Evolutionary conservation across 768 basidiomycete species (phyloP), one percentile per base, ranked within the genome.

Genomic region (Paxillus involutus): DNA sequence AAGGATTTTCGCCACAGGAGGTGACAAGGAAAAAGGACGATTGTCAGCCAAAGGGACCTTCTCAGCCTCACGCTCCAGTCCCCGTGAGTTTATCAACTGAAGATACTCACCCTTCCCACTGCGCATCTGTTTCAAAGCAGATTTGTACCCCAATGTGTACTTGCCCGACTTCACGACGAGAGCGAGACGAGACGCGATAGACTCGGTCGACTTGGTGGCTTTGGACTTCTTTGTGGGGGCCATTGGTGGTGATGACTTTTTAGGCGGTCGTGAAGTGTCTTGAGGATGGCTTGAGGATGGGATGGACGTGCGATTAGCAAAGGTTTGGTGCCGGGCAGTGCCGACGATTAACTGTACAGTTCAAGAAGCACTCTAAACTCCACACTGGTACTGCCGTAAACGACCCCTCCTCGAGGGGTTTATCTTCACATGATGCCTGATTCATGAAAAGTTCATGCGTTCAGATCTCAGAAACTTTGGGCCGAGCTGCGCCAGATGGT

Each of bases 131-230:
- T 98, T 98, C 68, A 99, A 81, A 49, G 95, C 93, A 58, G 93
- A 92, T 78, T 98, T 98, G 88, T 98, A 98, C 57, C 97, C 97
- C 58, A 98, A 81, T 51, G 83, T 80, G 86, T 94, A 98, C 77
- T 98, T 96, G 63, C 96, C 96, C 62, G 95, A 98, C 83, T 98
- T 98, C 74, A 98, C 94, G 72, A 97, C 95, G 68, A 99, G 92
- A 49, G 89, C 86, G 56, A 96, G 88, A 68, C 89, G 86, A 64
- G 94, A 84, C 63, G 93, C 79, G 76, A 98, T 95, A 64, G 91
- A 94, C 80, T 97, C 94, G 66, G 86, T 89, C 63, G 86, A 88
- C 80, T 97, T 98, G 68, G 92, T 71, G 36, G 94, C 82, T 79
- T 97, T 98, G 68, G 91, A 89, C 79, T 95, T 97, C 78, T 94